Conservation (phyloP, 306 rosid genomes). For the Abrus precatorius region DNA sequence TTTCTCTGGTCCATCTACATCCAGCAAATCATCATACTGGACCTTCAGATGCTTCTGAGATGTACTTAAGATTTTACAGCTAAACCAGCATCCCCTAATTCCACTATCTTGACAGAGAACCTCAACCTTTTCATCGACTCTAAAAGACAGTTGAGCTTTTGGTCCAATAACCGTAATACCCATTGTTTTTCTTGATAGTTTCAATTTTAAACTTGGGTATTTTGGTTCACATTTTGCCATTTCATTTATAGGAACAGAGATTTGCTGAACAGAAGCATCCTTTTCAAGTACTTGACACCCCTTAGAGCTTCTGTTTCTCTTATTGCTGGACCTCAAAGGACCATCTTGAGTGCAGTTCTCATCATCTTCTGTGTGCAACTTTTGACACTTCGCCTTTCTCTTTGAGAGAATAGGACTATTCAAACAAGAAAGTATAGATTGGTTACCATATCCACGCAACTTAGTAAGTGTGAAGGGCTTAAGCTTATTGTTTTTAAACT, state of each 20-base stretch:
- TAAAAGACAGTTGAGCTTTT: constrained; percentile 54
- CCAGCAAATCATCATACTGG: constrained; percentile 68
- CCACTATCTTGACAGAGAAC: constrained; percentile 88
- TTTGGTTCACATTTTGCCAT: constrained; percentile 50
- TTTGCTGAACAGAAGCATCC: constrained; percentile 50
- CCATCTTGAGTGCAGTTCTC: constrained; percentile 57
- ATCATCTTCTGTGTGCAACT: constrained; percentile 53
- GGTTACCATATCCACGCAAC: constrained; percentile 75
- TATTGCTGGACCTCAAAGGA: constrained; percentile 51
- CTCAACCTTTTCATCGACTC: constrained; percentile 70
- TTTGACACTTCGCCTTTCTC: constrained; percentile 51
- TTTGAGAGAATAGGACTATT: constrained; percentile 53
- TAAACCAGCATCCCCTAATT: constrained; percentile 92
- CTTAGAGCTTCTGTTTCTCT: constrained; percentile 58
- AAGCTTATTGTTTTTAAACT: constrained; percentile 69
- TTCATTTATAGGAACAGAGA: constrained; percentile 44
- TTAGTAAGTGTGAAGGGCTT: constrained; percentile 76
- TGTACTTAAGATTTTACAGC: constrained; percentile 67
- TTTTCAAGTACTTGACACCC: constrained; percentile 55
- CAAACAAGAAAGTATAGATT: constrained; percentile 65
- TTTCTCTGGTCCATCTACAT: constrained; percentile 60
- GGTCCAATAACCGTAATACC: constrained; percentile 56
- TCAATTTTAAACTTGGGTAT: constrained; percentile 72
- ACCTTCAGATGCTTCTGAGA: constrained; percentile 72
- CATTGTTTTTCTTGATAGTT: constrained; percentile 59